Evolutionary conservation across 208 protist genomes (phyloP).

Genomic region (Lotmaria passim): DNA sequence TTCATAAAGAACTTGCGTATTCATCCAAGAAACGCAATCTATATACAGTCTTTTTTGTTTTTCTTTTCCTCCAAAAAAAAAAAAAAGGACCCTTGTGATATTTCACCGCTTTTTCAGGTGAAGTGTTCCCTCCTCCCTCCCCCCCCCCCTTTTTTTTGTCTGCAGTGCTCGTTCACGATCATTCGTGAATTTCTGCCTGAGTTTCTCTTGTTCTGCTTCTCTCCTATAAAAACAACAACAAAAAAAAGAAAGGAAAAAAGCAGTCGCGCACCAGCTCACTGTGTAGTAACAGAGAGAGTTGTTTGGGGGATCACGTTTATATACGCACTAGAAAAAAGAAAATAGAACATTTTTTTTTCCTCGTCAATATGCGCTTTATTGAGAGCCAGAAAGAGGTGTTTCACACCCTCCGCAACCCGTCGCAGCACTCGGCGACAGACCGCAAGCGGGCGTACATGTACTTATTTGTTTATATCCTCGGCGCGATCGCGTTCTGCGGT

Average conservation of each 20-base stretch:
- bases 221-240: background rate
- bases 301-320: background rate
- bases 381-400: slow-evolving; percentile 78
- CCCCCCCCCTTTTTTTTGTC: too few relatives aligned
- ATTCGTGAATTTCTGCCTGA: too few relatives aligned
- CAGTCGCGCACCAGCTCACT: background rate
- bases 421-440: slow-evolving; percentile 75
- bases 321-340: too few relatives aligned
- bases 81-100: too few relatives aligned
- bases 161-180: too few relatives aligned
- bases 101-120: too few relatives aligned
- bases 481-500: slow-evolving; percentile 49
- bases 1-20: too few relatives aligned
- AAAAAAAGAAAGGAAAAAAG: background rate
- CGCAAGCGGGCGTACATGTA: slow-evolving; percentile 86
- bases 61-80: too few relatives aligned
- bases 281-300: background rate
- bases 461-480: slow-evolving; percentile 73
- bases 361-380: slow-evolving; percentile 68
- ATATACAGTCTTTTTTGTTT: too few relatives aligned
- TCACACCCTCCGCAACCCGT: slow-evolving; percentile 60
- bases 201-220: background rate
- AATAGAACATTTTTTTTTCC: slow-evolving; percentile 33
- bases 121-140: too few relatives aligned
- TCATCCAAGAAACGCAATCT: too few relatives aligned